Conservation (phyloP, 768 basidiomycete genomes). For the Lyophyllum atratum region DNA sequence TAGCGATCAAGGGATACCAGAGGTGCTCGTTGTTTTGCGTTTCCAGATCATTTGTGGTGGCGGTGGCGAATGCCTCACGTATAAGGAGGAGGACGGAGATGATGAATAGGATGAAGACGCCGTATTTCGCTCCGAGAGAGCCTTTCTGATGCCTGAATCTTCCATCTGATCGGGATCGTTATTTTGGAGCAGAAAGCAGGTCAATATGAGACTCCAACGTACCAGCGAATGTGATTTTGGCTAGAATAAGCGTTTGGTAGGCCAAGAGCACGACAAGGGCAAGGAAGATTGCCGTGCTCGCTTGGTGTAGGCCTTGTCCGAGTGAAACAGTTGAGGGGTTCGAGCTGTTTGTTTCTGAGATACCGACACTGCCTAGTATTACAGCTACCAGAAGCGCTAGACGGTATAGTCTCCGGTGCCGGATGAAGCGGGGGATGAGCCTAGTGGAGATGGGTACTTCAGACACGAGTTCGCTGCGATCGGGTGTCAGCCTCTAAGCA, state of each 20-base stretch:
- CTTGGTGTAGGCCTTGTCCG: conserved; percentile 12
- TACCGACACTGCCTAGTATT: conserved; percentile 22
- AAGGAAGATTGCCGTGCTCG: conserved; percentile 24
- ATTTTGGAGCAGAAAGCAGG: background rate
- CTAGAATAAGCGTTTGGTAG: conserved; percentile 17
- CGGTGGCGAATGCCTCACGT: conserved; percentile 21
- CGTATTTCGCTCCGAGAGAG: conserved; percentile 18
- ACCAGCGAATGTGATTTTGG: conserved; percentile 7
- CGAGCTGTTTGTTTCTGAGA: conserved; percentile 11
- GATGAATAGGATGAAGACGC: conserved; percentile 17
- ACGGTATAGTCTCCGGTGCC: conserved; percentile 18
- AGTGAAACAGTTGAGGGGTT: conserved; percentile 6
- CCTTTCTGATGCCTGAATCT: conserved; percentile 1
- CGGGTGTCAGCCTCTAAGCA: background rate
- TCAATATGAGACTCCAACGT: background rate
- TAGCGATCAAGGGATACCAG: conserved; percentile 28
- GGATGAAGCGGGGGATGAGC: conserved; percentile 9
- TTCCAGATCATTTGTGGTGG: conserved; percentile 15
- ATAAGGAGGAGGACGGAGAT: conserved; percentile 24
- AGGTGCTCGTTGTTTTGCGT: conserved; percentile 21
- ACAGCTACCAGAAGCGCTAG: conserved; percentile 12
- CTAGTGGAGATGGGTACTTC: background rate
- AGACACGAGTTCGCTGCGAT: conserved; percentile 1
- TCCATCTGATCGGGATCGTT: background rate
- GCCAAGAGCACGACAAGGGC: conserved; percentile 21